Percentiles rank a stretch among this genome's conserved stretches.
Evolutionary conservation across 2,329 filamentous ascomycete genomes (phyloP).

Genomic region (Lasiodiplodia gonubiensis): DNA sequence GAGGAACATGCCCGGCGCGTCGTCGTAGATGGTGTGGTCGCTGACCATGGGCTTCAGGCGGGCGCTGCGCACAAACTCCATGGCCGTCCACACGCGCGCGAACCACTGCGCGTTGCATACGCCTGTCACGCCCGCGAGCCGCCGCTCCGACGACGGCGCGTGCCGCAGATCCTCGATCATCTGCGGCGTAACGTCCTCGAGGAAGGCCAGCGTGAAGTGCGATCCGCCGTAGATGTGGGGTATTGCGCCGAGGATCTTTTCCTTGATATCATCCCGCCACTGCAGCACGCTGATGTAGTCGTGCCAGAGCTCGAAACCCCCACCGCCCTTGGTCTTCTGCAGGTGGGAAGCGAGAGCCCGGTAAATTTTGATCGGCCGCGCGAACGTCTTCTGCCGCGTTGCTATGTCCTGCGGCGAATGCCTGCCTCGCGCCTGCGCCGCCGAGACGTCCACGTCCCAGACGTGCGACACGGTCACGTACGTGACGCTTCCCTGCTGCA

Average conservation of each 20-base stretch:
- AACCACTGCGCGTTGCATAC: constrained; percentile 33
- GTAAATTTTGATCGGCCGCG: neutral
- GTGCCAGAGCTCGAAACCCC: constrained; percentile 31
- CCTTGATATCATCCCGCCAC: constrained; percentile 11
- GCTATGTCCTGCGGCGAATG: neutral
- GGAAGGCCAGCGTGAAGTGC: neutral
- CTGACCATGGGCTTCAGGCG: constrained; percentile 29
- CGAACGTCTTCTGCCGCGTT: neutral
- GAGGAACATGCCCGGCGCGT: too few species aligned
- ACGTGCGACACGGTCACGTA: neutral
- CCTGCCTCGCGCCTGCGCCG: neutral
- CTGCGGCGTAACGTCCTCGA: neutral
- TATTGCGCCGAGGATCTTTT: constrained; percentile 23
- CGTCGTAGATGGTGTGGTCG: constrained; percentile 11
- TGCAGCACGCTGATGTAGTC: constrained; percentile 34
- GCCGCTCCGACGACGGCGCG: too few species aligned
- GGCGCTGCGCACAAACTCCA: constrained; percentile 32
- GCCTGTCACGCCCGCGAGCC: constrained; percentile 19
- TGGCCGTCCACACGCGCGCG: constrained; percentile 33
- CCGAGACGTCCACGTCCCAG: neutral
- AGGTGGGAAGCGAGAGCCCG: neutral
- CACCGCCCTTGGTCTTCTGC: too few species aligned
- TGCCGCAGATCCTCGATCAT: neutral
- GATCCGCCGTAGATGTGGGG: neutral
- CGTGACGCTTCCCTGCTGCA: neutral